Conservation (phyloP, 2,329 filamentous ascomycete genomes). For the Ophiostoma pallidulum region DNA sequence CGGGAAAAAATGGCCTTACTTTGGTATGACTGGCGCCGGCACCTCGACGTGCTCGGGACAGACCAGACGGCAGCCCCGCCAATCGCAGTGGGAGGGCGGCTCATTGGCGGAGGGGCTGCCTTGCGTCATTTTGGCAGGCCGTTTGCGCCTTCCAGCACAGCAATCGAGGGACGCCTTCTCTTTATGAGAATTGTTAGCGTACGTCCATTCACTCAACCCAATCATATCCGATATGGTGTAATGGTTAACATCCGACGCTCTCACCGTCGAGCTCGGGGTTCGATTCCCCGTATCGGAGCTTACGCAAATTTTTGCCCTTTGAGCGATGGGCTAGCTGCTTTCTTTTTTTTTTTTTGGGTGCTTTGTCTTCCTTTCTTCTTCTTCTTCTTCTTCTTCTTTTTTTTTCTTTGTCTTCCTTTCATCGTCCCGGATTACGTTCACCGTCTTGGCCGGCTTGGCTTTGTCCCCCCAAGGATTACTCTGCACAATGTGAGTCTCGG, state of each 20-base stretch:
- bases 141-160: too few species aligned
- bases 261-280: constrained; percentile 18
- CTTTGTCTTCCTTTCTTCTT: background rate
- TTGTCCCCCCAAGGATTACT: background rate
- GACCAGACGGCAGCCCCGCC: background rate
- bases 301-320: background rate
- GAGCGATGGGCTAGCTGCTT: background rate
- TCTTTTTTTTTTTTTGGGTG: background rate
- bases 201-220: background rate
- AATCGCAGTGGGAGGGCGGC: background rate
- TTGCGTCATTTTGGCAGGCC: constrained; percentile 8
- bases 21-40: too few species aligned
- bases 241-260: constrained; percentile 18
- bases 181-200: too few species aligned
- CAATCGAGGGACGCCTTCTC: too few species aligned
- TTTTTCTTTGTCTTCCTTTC: background rate
- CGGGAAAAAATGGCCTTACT: too few species aligned
- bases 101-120: background rate
- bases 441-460: too few species aligned
- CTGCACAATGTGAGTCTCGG: too few species aligned
- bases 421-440: too few species aligned
- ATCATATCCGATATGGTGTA: constrained; percentile 17
- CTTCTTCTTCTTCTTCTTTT: background rate
- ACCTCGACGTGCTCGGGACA: too few species aligned
- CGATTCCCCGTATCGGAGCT: constrained; percentile 18